Evolutionary conservation across 1,284 basidiomycete species (phyloP).

Genomic region (Apiotrichum domesticum): DNA sequence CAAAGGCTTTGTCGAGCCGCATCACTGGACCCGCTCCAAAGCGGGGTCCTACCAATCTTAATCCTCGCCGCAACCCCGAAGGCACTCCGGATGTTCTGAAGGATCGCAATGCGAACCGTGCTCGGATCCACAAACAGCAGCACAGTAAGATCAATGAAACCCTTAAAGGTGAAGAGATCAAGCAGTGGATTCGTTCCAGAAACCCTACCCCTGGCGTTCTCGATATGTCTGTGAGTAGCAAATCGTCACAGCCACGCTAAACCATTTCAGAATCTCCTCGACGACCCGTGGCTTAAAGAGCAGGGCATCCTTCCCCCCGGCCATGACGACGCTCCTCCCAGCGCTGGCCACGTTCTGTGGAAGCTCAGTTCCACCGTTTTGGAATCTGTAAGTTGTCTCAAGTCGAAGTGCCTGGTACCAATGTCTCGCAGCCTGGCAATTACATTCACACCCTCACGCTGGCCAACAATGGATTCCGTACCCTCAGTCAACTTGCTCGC

Average conservation of each 20-base stretch:
- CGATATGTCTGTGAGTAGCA: conserved; percentile 38
- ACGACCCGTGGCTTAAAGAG: conserved; percentile 37
- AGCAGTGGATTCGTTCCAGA: conserved; percentile 36
- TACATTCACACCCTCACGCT: conserved; percentile 42
- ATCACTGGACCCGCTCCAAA: conserved; percentile 7
- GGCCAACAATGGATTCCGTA: conserved; percentile 34
- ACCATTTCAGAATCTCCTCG: conserved; percentile 23
- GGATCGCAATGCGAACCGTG: conserved; percentile 9
- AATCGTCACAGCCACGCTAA: neutral
- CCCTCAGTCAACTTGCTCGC: conserved; percentile 29
- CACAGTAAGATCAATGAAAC: conserved; percentile 31
- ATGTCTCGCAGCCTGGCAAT: conserved; percentile 5
- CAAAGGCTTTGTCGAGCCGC: conserved; percentile 14
- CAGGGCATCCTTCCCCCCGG: conserved; percentile 41
- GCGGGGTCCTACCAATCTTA: conserved; percentile 7
- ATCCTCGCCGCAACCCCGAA: conserved; percentile 19
- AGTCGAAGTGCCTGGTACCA: neutral
- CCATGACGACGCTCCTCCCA: conserved; percentile 31
- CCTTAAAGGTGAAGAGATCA: conserved; percentile 35
- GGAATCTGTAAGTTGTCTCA: conserved; percentile 25
- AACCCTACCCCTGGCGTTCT: conserved; percentile 33
- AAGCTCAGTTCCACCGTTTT: conserved; percentile 33
- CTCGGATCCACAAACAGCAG: conserved; percentile 20
- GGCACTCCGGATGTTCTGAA: conserved; percentile 23
- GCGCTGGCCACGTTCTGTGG: conserved; percentile 41